phyloP scores from a whole-genome alignment of 306 rosid genomes.

The Quercus robur region DNA sequence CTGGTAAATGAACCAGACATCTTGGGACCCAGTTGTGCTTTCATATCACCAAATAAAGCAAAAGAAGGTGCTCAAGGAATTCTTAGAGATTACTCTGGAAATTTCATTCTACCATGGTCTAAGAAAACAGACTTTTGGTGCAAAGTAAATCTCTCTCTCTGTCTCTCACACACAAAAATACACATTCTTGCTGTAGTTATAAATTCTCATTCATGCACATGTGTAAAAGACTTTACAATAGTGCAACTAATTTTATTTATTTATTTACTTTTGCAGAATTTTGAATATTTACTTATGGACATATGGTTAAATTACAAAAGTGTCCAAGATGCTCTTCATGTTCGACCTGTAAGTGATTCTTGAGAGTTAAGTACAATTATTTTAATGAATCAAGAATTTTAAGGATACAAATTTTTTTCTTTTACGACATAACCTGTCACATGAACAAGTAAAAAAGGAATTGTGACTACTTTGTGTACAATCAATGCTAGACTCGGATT shows the following conservation, averaged over 20 bases:
- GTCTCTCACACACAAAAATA: neutral
- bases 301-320: slow-evolving; percentile 7
- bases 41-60: slow-evolving; percentile 14
- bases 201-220: no score
- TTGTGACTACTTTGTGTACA: no score
- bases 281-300: slow-evolving; percentile 7
- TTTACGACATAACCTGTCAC: no score
- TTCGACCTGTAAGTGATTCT: slow-evolving; percentile 13
- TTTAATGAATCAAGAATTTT: neutral
- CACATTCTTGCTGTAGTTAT: neutral
- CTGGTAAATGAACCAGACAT: neutral
- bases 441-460: no score
- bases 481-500: no score
- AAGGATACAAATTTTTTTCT: no score
- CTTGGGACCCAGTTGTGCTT: slow-evolving; percentile 19
- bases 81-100: neutral
- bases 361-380: neutral
- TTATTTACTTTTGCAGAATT: slow-evolving; percentile 6
- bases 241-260: neutral
- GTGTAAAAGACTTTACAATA: no score
- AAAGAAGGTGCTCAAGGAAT: slow-evolving; percentile 4
- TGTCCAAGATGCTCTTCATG: slow-evolving; percentile 23
- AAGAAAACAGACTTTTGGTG: neutral
- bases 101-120: neutral
- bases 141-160: neutral